Base-by-base conservation (phyloP, 202 grass and related monocot species). In the Thinopyrum obtusiflorum region DNA sequence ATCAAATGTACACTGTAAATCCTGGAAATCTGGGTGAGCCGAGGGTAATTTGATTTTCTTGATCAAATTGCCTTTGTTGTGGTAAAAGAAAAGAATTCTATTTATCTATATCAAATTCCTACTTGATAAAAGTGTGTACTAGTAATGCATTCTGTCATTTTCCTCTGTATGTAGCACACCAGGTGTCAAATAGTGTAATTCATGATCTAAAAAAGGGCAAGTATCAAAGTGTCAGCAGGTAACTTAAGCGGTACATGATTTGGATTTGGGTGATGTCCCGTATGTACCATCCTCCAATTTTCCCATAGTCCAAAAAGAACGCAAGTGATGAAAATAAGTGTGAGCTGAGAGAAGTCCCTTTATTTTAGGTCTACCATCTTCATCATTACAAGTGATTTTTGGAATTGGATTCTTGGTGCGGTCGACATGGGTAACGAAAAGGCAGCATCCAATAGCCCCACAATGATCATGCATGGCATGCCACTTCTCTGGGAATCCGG, bases 1-100 rank as follows among this genome's bases (percentile, higher is more conserved):
- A 49, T 61, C 53, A 85, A 77, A 80, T 87, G 55, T 81, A 77
- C 81, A 90, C 71, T 82, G 70, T 85, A 91, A 83, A 89, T 89
- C 83, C 64, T 6, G 27, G 21, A 79, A 83, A 86, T 79, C 13
- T 61, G 67, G 57, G 63, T 33, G 53, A 28, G 20, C 61, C 29
- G 53, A 64, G 29, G 15, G 81, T 60, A 76, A 82, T 73, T 78
- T 73, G 89, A 88, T 91, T 46, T 11, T 27, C 89, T 91, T 65
- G 31, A 81, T 91, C 89, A 46, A 85, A 88, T 88, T 65, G 63
- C 77, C 63, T 36, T 66, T 28, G 39, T 23, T 64, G 65, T 47
- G 33, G 32, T 85, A 71, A 42, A 80, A 57, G 6, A 68, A 80
- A 75, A 3, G 24, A 35, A 39, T 83, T 79, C 6, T 71, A 6